Evolutionary conservation across 352 stramenopile genomes (phyloP).

Genomic region (Phytophthora pseudosyringae): DNA sequence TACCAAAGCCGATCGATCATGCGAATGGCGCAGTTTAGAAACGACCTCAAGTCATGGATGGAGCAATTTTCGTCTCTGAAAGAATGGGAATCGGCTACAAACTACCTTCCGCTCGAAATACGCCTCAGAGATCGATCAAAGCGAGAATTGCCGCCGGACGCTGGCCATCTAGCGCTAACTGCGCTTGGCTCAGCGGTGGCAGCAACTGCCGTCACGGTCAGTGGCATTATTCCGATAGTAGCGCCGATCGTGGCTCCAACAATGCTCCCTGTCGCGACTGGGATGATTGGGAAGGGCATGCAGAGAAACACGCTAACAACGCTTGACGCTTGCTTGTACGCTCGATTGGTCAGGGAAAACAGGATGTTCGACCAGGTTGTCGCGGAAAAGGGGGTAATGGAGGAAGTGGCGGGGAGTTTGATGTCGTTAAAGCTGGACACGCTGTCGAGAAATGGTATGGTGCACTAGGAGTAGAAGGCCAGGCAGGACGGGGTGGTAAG

Average conservation of each 20-base stretch:
- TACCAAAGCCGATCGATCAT: no score
- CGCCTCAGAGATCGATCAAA: not conserved
- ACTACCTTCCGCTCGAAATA: not conserved
- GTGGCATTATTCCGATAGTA: conserved; percentile 1
- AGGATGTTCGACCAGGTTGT: not conserved
- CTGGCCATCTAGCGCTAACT: not conserved
- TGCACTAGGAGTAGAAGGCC: not conserved
- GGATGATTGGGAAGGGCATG: conserved; percentile 2
- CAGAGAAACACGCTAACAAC: not conserved
- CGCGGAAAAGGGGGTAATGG: not conserved
- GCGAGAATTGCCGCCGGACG: not conserved
- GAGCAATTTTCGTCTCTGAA: not conserved
- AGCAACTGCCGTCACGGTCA: conserved; percentile 2
- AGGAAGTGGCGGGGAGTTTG: not conserved
- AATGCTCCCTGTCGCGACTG: conserved; percentile 7
- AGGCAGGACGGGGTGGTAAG: not conserved
- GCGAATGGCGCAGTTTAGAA: not conserved
- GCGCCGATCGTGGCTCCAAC: conserved; percentile 4
- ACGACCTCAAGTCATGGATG: not conserved
- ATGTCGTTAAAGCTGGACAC: conserved; percentile 4
- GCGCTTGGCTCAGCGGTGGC: not conserved
- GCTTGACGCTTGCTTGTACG: conserved; percentile 1
- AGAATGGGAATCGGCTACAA: not conserved
- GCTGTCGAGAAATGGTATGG: not conserved
- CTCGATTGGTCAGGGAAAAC: not conserved